Evolutionary conservation across 1,284 basidiomycete species (phyloP), one percentile per base, ranked within the genome.

Genomic region (Pseudomicrostroma phylloplanum): DNA sequence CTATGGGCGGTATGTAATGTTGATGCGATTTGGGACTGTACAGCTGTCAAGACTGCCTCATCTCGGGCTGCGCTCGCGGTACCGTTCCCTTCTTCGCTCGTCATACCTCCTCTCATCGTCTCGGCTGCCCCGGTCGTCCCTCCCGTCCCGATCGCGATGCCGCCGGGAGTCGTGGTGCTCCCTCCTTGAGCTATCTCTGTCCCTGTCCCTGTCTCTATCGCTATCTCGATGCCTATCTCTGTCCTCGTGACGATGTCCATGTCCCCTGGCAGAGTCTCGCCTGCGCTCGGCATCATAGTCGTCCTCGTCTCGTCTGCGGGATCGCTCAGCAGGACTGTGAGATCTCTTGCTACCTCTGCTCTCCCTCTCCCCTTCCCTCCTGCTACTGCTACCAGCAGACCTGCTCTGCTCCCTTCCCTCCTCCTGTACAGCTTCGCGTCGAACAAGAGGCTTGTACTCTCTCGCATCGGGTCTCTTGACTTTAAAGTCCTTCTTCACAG

Each of bases 401-500:
- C 58, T 30, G 11, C 42, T 11, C 3, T 15, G 15, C 6, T 56
- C 41, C 12, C 46, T 59, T 13, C 60, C 59, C 36, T 23, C 53
- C 17, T 67, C 61, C 0, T 36, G 13, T 4, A 26, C 64, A 25
- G 69, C 61, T 26, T 87, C 87, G 71, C 82, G 82, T 78, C 84
- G 88, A 39, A 89, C 73, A n/a, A 90, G 80, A 6, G 90, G 90
- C 11, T 91, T 81, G 74, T 91, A 92, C 67, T 85, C 84, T 79
- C 83, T 85, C 85, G 85, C 56, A 63, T 69, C 56, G 65, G 64
- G 40, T 62, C 67, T 36, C 78, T 77, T 30, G 78, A 80, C 54
- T 78, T 76, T 65, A 83, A 85, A 69, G 83, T 83, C 70, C 82
- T 82, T 60, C 58, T 62, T 6, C 57, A 59, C 21, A 65, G 26